phyloP scores from a whole-genome alignment of 2,329 filamentous ascomycete genomes.

The Aureobasidium sp. region DNA sequence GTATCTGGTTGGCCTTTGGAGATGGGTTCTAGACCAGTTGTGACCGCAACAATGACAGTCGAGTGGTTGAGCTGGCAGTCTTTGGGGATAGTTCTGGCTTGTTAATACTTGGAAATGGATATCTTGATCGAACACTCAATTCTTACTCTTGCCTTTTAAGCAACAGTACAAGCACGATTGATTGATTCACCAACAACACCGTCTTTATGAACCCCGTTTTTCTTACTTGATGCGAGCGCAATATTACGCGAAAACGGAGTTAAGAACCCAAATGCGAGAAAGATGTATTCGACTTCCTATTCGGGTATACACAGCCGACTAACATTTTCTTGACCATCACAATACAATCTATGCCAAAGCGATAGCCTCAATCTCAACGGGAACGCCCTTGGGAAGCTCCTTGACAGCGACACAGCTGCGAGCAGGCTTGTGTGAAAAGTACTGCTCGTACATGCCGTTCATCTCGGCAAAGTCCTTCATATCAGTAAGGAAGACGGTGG shows the following conservation, averaged over 20 bases:
- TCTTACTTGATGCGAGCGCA: neutral
- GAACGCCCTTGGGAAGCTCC: slow-evolving; percentile 76
- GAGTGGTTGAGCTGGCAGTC: no score
- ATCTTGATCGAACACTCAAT: no score
- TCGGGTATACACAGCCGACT: slow-evolving; percentile 8
- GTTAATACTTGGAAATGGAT: no score
- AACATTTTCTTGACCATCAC: neutral
- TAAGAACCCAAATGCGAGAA: neutral
- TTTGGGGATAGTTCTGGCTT: no score
- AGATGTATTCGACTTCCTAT: slow-evolving; percentile 12
- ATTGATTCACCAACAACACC: no score
- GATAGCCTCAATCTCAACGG: slow-evolving; percentile 87
- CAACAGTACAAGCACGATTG: no score
- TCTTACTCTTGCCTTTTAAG: no score
- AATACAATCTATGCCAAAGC: slow-evolving; percentile 41
- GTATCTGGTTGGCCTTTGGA: no score
- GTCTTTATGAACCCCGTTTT: no score
- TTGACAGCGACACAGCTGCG: slow-evolving; percentile 86
- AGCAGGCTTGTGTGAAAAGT: slow-evolving; percentile 72
- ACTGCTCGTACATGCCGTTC: slow-evolving; percentile 76
- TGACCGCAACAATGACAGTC: no score
- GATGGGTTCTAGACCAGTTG: no score
- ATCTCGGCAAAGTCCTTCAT: slow-evolving; percentile 85
- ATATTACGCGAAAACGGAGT: neutral
- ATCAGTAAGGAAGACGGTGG: slow-evolving; percentile 74